phyloP scores from a whole-genome alignment of 2,329 filamentous ascomycete species.

The Pseudogymnoascus sp. region DNA sequence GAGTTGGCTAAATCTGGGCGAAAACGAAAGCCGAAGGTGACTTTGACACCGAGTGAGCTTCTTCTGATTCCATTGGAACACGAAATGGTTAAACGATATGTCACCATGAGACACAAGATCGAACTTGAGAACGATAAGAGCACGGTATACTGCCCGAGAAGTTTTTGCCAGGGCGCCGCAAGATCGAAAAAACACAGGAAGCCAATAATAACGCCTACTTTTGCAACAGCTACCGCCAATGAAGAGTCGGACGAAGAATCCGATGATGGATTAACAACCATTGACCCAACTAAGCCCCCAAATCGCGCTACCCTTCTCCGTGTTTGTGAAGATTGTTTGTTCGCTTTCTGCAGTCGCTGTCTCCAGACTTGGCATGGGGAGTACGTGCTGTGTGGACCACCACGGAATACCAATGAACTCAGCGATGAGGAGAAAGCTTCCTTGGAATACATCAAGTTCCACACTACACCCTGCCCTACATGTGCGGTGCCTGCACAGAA shows the following conservation, averaged over 20 bases:
- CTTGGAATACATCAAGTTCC: slow-evolving; percentile 68
- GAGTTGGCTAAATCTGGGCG: slow-evolving; percentile 32
- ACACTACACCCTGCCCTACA: slow-evolving; percentile 83
- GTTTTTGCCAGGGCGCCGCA: slow-evolving; percentile 87
- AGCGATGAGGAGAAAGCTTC: slow-evolving; percentile 80
- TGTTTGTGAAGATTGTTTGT: slow-evolving; percentile 80
- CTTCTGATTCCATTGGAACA: slow-evolving; percentile 64
- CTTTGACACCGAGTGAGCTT: slow-evolving; percentile 75
- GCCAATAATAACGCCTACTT: slow-evolving; percentile 54
- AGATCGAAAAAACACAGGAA: slow-evolving; percentile 65
- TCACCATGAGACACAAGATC: slow-evolving; percentile 83
- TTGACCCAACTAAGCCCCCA: slow-evolving; percentile 16
- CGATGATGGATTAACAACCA: slow-evolving; percentile 15
- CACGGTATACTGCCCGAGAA: slow-evolving; percentile 84
- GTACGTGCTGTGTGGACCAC: slow-evolving; percentile 59
- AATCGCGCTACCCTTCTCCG: slow-evolving; percentile 54
- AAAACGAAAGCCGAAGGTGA: slow-evolving; percentile 51
- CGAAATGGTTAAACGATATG: slow-evolving; percentile 73
- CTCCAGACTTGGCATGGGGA: slow-evolving; percentile 86
- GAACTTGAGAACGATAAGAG: slow-evolving; percentile 85
- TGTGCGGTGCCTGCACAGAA: slow-evolving; percentile 82
- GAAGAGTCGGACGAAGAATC: slow-evolving; percentile 36
- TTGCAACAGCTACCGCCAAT: slow-evolving; percentile 45
- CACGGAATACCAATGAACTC: slow-evolving; percentile 58
- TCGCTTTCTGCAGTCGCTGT: slow-evolving; percentile 74